A percentile compares a stretch with the other conserved stretches of the same genome.
phyloP scores from a whole-genome alignment of 2,329 filamentous ascomycete species.

The Diaporthe velutina region DNA sequence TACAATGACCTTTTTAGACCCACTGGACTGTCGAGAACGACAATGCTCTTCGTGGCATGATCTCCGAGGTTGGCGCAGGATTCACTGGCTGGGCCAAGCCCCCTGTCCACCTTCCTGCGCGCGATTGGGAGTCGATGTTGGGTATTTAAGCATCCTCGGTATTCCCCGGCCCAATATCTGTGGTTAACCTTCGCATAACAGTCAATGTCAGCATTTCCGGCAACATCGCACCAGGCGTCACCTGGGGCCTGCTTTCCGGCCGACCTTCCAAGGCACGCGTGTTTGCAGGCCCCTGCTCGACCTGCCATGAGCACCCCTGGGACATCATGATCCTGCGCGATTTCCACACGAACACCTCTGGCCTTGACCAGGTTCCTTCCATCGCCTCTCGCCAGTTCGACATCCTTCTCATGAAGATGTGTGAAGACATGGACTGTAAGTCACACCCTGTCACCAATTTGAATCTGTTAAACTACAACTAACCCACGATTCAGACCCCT shows the following conservation, averaged over 20 bases:
- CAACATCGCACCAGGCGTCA: not conserved
- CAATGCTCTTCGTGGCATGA: not conserved
- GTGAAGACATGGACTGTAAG: slow-evolving; percentile 17
- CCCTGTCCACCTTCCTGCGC: not conserved
- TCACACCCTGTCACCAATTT: not conserved
- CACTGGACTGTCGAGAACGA: slow-evolving; percentile 36
- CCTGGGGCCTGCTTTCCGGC: slow-evolving; percentile 23
- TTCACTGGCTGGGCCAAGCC: slow-evolving; percentile 3
- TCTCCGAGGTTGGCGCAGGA: not conserved
- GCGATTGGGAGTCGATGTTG: slow-evolving; percentile 15
- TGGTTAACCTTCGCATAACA: not conserved
- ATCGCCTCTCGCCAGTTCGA: slow-evolving; percentile 12
- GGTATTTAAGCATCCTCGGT: not conserved
- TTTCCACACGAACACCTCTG: not conserved
- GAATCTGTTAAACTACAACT: not conserved
- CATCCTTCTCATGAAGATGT: slow-evolving; percentile 35
- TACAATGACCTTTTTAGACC: not conserved
- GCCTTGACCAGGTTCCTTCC: not conserved
- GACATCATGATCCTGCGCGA: slow-evolving; percentile 33
- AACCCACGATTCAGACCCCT: slow-evolving; percentile 4
- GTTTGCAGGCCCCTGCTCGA: not conserved
- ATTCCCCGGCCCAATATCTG: not conserved
- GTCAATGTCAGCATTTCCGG: slow-evolving; percentile 16
- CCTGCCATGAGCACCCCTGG: slow-evolving; percentile 13
- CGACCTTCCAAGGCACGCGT: slow-evolving; percentile 14